Base-by-base conservation (phyloP, 1,284 basidiomycete genomes). In the Leccinum huronense region DNA sequence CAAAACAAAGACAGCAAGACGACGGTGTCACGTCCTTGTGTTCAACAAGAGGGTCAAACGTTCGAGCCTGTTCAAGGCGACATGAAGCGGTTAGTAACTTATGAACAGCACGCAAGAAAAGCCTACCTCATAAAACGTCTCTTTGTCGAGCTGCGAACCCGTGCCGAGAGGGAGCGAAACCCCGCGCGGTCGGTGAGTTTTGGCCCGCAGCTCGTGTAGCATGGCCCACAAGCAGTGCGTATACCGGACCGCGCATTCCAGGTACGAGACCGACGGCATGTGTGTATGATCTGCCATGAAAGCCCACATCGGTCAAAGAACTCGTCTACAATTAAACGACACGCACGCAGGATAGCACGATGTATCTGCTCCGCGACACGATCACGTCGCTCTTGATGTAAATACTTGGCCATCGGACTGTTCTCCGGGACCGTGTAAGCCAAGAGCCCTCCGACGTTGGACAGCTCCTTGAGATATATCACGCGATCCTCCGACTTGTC, bases 341-440 rank as follows among this genome's bases (percentile, higher is more conserved):
- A 1, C 91, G 72, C 69, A 92, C 92, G 80, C 5, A 96, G 77
- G 59, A 96, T 92, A 10, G 94, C 94, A 58, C 86, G 84, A 68
- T 95, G 91, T 61, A 97, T 88, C 77, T 95, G 91, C 64, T 93
- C 89, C 1, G 94, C 94, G 5, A 96, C 83, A 6, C 85, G 85
- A 68, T 91, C 88, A 61, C 94, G 83, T 64, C 93, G 79, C 63
- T 84, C 85, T 73, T 89, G 86, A 59, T 83, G 82, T 64, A 96
- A 75, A 74, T 95, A 95, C 59, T 81, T 83, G 14, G 84, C 79
- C 67, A 93, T 80, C 55, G 81, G 84, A 66, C 89, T 90, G 57
- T 80, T 80, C 73, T 93, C 90, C 0, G 93, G 89, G 3, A 86
- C 81, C 30, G 80, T 81, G 73, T 95, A 95, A 5, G 89, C 91